Evolutionary conservation across 768 basidiomycete genomes (phyloP).

Genomic region (Auriscalpium microsporum): DNA sequence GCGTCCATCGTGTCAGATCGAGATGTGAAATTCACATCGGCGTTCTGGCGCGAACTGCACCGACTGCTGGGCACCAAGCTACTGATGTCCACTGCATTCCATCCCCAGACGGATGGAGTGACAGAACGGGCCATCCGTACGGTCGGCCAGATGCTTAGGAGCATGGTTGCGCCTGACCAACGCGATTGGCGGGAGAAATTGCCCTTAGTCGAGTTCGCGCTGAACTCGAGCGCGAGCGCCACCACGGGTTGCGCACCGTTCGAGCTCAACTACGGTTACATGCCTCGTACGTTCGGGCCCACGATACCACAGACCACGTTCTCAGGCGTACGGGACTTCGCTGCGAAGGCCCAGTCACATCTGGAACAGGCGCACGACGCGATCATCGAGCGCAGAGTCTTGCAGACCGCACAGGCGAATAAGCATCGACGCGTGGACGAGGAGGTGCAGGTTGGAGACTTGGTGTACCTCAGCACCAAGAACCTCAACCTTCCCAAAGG

Average conservation of each 20-base stretch:
- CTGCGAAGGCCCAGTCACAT: not conserved
- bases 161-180: not conserved
- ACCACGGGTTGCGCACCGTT: not conserved
- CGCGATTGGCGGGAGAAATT: not conserved
- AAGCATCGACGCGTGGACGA: not conserved
- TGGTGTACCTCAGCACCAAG: not conserved
- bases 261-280: not conserved
- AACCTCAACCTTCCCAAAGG: not conserved
- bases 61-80: not conserved
- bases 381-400: not conserved
- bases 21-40: not conserved
- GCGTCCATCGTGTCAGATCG: not conserved
- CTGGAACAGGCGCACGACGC: not conserved
- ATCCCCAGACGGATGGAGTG: not conserved
- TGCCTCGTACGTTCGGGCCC: not conserved
- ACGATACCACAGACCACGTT: not conserved
- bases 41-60: not conserved
- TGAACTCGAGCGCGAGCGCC: not conserved
- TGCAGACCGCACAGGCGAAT: not conserved
- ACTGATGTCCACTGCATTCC: not conserved
- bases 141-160: not conserved
- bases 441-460: not conserved
- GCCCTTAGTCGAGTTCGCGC: not conserved
- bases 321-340: not conserved
- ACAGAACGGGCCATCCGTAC: not conserved